A percentile compares a stretch with the other conserved stretches of the same genome.
Conservation (phyloP, 441 rosid species). For the Lepidium campestre region DNA sequence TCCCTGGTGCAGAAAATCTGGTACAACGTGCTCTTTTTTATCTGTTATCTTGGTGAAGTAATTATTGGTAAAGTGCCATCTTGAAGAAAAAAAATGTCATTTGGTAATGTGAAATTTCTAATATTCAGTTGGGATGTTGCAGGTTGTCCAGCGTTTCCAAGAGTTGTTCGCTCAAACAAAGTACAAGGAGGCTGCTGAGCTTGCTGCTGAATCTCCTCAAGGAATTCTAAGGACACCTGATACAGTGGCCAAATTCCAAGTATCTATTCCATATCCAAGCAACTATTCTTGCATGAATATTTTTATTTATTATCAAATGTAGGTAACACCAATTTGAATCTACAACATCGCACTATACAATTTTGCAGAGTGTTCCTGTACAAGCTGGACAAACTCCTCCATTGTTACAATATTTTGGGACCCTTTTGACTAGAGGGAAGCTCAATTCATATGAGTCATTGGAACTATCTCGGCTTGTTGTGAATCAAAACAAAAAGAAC, state of each 20-base stretch:
- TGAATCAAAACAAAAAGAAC: constrained; percentile 97
- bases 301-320: not conserved
- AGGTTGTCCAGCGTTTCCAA: constrained; percentile 99
- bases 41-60: constrained; percentile 6
- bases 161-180: constrained; percentile 98
- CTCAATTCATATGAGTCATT: constrained; percentile 96
- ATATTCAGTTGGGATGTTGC: constrained; percentile 21
- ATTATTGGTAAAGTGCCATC: not conserved
- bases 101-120: constrained; percentile 13
- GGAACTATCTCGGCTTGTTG: constrained; percentile 98
- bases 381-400: constrained; percentile 99
- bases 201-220: constrained; percentile 99
- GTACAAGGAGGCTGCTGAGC: constrained; percentile 99
- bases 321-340: constrained; percentile 1
- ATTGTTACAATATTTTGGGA: constrained; percentile 95
- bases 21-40: constrained; percentile 31
- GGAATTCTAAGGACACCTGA: constrained; percentile 98
- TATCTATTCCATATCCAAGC: constrained; percentile 25
- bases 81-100: not conserved
- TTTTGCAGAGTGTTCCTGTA: constrained; percentile 96
- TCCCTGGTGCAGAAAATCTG: constrained; percentile 97
- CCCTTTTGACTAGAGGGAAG: constrained; percentile 93
- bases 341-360: not conserved
- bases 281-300: not conserved
- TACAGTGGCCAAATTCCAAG: constrained; percentile 99